Base-by-base conservation (phyloP, 805 yeast species). In the Candida hispaniensis region DNA sequence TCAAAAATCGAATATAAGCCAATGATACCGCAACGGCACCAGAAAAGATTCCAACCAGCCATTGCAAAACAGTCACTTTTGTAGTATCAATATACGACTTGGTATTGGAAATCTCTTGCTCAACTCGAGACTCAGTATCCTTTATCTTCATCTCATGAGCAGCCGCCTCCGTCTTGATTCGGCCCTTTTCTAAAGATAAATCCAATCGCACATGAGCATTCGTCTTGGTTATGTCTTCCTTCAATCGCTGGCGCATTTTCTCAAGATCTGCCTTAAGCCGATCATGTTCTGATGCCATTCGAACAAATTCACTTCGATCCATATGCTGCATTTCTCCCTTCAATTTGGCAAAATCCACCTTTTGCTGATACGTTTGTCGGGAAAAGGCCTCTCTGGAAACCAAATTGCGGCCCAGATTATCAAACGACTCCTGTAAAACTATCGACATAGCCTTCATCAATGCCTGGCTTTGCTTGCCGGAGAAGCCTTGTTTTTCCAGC, bases 41-140 rank as follows among this genome's bases (percentile, higher is more conserved):
- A 1, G 97, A 86, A 52, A 94, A 81, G 12, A 91, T 96, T 65
- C 97, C 97, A 48, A 91, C 83, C 44, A 91, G 68, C 98, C 98
- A 91, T 59, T 91, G 98, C 76, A 85, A 73, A 32, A 91, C 96
- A 55, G 91, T 96, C 2, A 94, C 82, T 61, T 91, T 91, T 18
- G 88, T 94, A 26, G 82, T 75, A 51, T 91, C 94, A 46, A 91
- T 85, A 58, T 88, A 95, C 66, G 86, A 81, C 57, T 81, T 86
- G 73, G 91, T 81, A 53, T 91, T 88, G 23, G 88, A 78, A 16
- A 91, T 78, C 50, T 91, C 98, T 57, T 91, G 94, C 54, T 91
- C 96, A 38, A 91, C 86, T 44, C 94, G 67, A 4, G 95, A 82
- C 52, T 85, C 93, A 3, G 94, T 83, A 51, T 91, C 98, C 55